Conservation (phyloP, 257 asterid species). For the Solanum chilense region DNA sequence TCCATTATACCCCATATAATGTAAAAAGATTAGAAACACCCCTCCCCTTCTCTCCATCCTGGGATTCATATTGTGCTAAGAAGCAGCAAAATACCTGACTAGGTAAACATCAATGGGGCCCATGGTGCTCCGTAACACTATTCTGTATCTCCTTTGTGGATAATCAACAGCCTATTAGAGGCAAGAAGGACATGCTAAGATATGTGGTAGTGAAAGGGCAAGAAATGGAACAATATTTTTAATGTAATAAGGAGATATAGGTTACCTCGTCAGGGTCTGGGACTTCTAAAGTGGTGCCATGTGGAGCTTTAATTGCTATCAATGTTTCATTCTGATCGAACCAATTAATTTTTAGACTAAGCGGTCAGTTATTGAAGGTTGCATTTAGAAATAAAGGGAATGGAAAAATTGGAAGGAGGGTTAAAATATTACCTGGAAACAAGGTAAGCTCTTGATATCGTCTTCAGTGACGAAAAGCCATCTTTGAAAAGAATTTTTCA, state of each 20-base stretch:
- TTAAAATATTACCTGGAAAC: slow-evolving; percentile 58
- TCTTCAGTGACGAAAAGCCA: slow-evolving; percentile 90
- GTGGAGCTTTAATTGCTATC: slow-evolving; percentile 96
- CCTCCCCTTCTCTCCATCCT: background rate
- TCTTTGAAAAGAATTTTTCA: slow-evolving; percentile 22
- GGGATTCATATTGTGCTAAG: background rate
- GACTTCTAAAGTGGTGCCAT: slow-evolving; percentile 91
- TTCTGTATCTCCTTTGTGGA: slow-evolving; percentile 85
- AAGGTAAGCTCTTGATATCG: slow-evolving; percentile 71
- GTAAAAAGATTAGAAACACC: background rate
- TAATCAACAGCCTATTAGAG: slow-evolving; percentile 69
- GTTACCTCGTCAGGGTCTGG: slow-evolving; percentile 92
- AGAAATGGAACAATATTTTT: background rate
- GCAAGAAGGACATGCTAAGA: background rate
- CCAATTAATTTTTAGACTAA: background rate
- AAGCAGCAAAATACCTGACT: slow-evolving; percentile 48
- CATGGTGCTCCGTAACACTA: slow-evolving; percentile 81
- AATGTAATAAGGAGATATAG: background rate
- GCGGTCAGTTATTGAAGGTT: background rate
- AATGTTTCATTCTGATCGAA: slow-evolving; percentile 67
- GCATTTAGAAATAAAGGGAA: background rate
- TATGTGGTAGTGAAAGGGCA: background rate
- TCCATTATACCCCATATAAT: background rate
- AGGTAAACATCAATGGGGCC: slow-evolving; percentile 87
- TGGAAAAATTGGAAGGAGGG: background rate